A percentile compares a stretch with the other conserved stretches of the same genome.
These are phyloP conservation scores for Alternaria brassicicola DNA, from an alignment of 2,329 filamentous ascomycete species.

Conservation along the genomic window DNA sequence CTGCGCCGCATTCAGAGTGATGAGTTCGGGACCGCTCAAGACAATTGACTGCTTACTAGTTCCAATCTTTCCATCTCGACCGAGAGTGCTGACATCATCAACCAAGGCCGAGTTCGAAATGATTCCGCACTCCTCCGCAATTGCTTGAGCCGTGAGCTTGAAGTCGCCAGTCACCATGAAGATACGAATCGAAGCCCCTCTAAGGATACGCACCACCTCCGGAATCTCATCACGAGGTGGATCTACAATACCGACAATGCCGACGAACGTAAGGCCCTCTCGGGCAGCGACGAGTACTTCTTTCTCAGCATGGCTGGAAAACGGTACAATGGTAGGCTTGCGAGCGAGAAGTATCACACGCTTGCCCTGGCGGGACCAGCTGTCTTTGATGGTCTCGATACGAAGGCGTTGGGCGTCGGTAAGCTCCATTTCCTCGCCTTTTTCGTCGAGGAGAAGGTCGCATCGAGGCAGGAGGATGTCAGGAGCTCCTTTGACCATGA, in stretches of 20 bases:
- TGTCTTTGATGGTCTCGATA: constrained; percentile 67
- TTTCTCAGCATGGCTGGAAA: constrained; percentile 61
- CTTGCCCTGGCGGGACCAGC: constrained; percentile 71
- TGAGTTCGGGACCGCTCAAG: constrained; percentile 58
- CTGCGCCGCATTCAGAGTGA: constrained; percentile 68
- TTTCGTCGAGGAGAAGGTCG: constrained; percentile 60
- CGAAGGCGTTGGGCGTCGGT: constrained; percentile 52
- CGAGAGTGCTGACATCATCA: constrained; percentile 61
- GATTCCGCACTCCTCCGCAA: constrained; percentile 74
- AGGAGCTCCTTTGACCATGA: constrained; percentile 81
- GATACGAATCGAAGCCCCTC: constrained; percentile 73
- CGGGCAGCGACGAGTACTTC: constrained; percentile 62
- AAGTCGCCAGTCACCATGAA: constrained; percentile 86
- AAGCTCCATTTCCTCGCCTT: constrained; percentile 60
- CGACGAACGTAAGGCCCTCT: constrained; percentile 58
- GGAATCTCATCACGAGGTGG: constrained; percentile 66
- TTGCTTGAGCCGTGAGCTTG: constrained; percentile 74
- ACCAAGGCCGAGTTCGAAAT: constrained; percentile 61
- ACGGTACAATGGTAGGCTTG: constrained; percentile 57
- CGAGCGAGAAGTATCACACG: constrained; percentile 70
- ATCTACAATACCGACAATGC: constrained; percentile 65
- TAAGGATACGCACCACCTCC: constrained; percentile 65
- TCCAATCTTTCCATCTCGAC: constrained; percentile 39
- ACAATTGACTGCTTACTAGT: constrained; percentile 38
- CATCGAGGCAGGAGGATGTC: constrained; percentile 73